phyloP scores from a whole-genome alignment of 495 filamentous ascomycete genomes.

The Lophiotrema nucula region DNA sequence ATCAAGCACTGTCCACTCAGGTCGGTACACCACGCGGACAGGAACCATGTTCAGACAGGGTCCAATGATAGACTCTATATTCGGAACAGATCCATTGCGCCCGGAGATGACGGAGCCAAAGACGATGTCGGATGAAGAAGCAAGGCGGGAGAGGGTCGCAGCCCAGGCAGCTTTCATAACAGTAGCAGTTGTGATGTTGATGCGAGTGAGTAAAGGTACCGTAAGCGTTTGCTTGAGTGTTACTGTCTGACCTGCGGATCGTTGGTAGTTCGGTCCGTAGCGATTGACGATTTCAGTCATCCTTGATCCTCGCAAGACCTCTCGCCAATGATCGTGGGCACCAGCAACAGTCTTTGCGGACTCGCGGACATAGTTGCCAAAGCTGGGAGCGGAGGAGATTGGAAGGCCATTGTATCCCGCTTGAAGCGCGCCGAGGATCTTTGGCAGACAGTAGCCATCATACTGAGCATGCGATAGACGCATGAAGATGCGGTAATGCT shows the following conservation, averaged over 20 bases:
- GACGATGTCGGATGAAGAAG: conserved; percentile 52
- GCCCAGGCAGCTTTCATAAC: conserved; percentile 60
- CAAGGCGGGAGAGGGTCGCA: conserved; percentile 52
- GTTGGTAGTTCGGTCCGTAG: conserved; percentile 27
- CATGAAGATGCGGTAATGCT: conserved; percentile 28
- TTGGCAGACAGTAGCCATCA: conserved; percentile 30
- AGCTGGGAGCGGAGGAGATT: conserved; percentile 23
- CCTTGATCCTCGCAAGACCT: conserved; percentile 26
- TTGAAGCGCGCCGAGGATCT: conserved; percentile 25
- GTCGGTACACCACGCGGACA: conserved; percentile 53
- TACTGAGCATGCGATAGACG: conserved; percentile 35
- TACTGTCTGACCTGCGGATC: conserved; percentile 20
- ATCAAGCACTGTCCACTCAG: conserved; percentile 51
- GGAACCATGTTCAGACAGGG: conserved; percentile 63
- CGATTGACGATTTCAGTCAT: conserved; percentile 35
- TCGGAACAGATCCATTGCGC: conserved; percentile 54
- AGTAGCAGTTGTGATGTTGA: conserved; percentile 55
- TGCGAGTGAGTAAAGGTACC: conserved; percentile 1
- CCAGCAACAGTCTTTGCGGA: conserved; percentile 15
- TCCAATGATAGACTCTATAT: conserved; percentile 55
- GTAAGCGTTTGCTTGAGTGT: conserved; percentile 20
- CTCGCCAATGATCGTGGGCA: conserved; percentile 29
- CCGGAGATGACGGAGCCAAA: conserved; percentile 57
- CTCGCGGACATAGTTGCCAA: conserved; percentile 26
- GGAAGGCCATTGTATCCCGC: conserved; percentile 30